These are phyloP conservation scores for Vitis amurensis DNA, from an alignment of 164 flowering plant species.

Conservation along the genomic window DNA sequence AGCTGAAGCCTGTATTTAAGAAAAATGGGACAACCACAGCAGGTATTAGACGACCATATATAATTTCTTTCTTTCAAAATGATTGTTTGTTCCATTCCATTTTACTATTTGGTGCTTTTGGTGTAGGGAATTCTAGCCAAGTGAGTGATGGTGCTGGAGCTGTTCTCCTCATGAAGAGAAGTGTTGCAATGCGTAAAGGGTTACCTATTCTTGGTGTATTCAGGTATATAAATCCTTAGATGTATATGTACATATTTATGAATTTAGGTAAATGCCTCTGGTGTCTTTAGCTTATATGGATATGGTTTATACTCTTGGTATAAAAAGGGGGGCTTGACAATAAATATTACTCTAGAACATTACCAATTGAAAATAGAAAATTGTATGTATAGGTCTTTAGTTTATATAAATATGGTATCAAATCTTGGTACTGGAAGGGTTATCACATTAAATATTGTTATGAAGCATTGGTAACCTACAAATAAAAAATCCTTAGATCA, in stretches of 20 bases:
- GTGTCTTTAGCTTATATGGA: too few relatives aligned
- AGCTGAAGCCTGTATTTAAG: slow-evolving; percentile 83
- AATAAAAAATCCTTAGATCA: too few relatives aligned
- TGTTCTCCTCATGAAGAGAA: slow-evolving; percentile 91
- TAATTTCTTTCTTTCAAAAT: not conserved
- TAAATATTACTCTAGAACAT: too few relatives aligned
- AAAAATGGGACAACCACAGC: slow-evolving; percentile 93
- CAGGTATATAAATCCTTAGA: slow-evolving; percentile 44
- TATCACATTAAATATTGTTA: too few relatives aligned
- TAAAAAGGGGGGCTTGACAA: too few relatives aligned
- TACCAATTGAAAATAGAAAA: too few relatives aligned
- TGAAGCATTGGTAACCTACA: too few relatives aligned
- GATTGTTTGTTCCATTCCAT: not conserved
- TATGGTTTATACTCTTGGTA: too few relatives aligned
- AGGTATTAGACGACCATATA: slow-evolving; percentile 41
- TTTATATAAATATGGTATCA: too few relatives aligned
- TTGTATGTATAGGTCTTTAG: too few relatives aligned
- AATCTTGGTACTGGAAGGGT: too few relatives aligned
- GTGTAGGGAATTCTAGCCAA: slow-evolving; percentile 90
- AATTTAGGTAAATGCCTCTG: too few relatives aligned
- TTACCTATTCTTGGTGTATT: slow-evolving; percentile 92
- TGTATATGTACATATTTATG: not conserved
- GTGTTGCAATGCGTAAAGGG: slow-evolving; percentile 80
- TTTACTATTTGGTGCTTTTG: slow-evolving; percentile 5
- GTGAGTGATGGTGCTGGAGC: slow-evolving; percentile 99